Evolutionary conservation across 2,329 filamentous ascomycete genomes (phyloP), one percentile per base, ranked within the genome.

Genomic region (Paecilomyces dactylethromorphus): DNA sequence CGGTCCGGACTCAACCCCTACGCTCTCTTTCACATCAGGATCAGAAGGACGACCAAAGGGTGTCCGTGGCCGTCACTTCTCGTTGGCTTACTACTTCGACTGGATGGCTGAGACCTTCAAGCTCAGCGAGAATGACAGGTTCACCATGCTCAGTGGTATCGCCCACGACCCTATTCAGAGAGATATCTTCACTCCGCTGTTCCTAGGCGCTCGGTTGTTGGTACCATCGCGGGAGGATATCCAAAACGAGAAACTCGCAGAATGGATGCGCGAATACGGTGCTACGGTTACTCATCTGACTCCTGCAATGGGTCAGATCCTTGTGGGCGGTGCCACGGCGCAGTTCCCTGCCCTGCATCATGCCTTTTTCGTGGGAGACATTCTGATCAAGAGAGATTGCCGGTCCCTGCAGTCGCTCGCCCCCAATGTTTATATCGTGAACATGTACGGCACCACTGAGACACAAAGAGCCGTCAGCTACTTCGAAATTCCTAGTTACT

Each of bases 251-350:
- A 87, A 82, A 66, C 80, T 97, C 13, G 88, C 88, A 3, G 91
- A 96, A 69, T 99, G 94, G 94, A 91, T 97, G 82, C 81, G 82
- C 56, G 84, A 88, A 56, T 84, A 89, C 69, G 78, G 82, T 58
- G 85, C 89, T 2, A 96, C 87, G 15, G 89, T 92, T 21, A 91
- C 89, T 12, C 94, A 97, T 74, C 78, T 97, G 45, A 99, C 94
- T 1, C 94, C 94, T 10, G 94, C 94, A 59, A 97, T 97, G 92
- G 92, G 92, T 58, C 91, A 97, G 67, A 94, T 97, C 61, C 79
- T 97, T 1, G 87, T 93, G n/a, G 92, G 92, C 51, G 91, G 90
- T 64, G 89, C 91, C 24, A 87, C 79, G 2, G 87, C 90, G 0
- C 75, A 89, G 64, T 95, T 97, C 68, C 88, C 91, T 1, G 81